These are phyloP conservation scores for Entomortierella lignicola DNA, from an alignment of 192 early-diverging fungal genomes.

Conservation along the genomic window DNA sequence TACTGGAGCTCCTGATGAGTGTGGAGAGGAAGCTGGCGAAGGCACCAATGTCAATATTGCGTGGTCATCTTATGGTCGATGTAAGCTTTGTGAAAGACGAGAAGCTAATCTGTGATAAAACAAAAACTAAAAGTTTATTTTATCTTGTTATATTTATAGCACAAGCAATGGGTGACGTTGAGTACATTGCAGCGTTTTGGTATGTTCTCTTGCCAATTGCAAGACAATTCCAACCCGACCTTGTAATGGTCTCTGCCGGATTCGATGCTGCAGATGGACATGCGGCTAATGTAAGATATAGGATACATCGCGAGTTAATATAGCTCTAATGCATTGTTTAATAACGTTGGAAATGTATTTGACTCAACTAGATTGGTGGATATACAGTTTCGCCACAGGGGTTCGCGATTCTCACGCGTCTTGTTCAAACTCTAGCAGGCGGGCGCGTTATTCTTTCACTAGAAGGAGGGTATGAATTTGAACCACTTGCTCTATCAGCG, in stretches of 20 bases:
- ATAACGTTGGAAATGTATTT: too few species aligned
- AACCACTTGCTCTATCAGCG: constrained; percentile 56
- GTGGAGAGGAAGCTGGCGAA: constrained; percentile 64
- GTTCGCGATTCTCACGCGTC: constrained; percentile 74
- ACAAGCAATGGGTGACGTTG: constrained; percentile 75
- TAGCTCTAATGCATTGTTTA: background rate
- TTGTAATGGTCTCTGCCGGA: constrained; percentile 79
- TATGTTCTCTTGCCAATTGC: constrained; percentile 76
- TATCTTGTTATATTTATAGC: background rate
- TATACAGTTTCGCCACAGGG: constrained; percentile 75
- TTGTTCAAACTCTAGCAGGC: constrained; percentile 69
- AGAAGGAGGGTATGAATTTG: constrained; percentile 69
- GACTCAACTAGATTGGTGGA: constrained; percentile 75
- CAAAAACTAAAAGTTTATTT: background rate
- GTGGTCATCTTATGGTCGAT: constrained; percentile 54
- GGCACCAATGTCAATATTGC: constrained; percentile 68
- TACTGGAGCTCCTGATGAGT: constrained; percentile 63
- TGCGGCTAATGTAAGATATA: constrained; percentile 59
- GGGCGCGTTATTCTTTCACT: constrained; percentile 75
- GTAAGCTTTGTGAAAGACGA: constrained; percentile 38
- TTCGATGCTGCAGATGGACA: constrained; percentile 83
- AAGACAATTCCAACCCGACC: constrained; percentile 76
- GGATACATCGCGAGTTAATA: background rate
- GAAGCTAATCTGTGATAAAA: background rate
- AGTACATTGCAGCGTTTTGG: constrained; percentile 78